Evolutionary conservation across 2,329 filamentous ascomycete genomes (phyloP).

Genomic region (Penicillium decumbens): DNA sequence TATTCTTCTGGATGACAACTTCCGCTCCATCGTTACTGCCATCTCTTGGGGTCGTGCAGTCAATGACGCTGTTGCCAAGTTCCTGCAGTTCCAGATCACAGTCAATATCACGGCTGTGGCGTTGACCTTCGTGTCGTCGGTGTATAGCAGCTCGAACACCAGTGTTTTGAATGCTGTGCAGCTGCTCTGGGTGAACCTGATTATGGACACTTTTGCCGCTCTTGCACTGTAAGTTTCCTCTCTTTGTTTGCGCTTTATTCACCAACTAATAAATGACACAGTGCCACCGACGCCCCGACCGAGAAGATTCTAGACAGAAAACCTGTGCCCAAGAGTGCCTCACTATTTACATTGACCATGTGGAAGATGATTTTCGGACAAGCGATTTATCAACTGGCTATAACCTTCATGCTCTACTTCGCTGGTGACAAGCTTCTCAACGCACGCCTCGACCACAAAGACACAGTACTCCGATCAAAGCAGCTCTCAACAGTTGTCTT

Average conservation of each 20-base stretch:
- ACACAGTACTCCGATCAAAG: slow-evolving; percentile 31
- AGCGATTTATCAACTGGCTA: slow-evolving; percentile 76
- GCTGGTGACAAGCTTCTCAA: slow-evolving; percentile 59
- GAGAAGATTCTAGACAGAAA: slow-evolving; percentile 75
- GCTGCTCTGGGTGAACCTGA: slow-evolving; percentile 91
- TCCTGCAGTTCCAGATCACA: slow-evolving; percentile 61
- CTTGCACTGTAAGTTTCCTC: slow-evolving; percentile 58
- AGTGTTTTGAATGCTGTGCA: slow-evolving; percentile 86
- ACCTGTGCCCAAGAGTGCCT: slow-evolving; percentile 68
- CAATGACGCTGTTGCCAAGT: slow-evolving; percentile 65
- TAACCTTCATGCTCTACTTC: slow-evolving; percentile 79
- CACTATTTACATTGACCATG: slow-evolving; percentile 84
- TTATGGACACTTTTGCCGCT: slow-evolving; percentile 94
- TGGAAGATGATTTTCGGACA: slow-evolving; percentile 99
- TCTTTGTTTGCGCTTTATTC: not conserved
- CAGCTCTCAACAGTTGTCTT: slow-evolving; percentile 80
- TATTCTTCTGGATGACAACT: slow-evolving; percentile 64
- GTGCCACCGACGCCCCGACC: slow-evolving; percentile 80
- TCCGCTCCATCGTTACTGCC: slow-evolving; percentile 60
- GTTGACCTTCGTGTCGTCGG: slow-evolving; percentile 81
- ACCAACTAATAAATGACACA: slow-evolving; percentile 14
- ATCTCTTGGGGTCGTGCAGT: slow-evolving; percentile 65
- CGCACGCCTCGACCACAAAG: slow-evolving; percentile 48
- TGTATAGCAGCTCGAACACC: slow-evolving; percentile 62
- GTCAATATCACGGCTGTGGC: slow-evolving; percentile 90